Percentiles rank a stretch among this genome's conserved stretches.
Conservation (phyloP, 768 basidiomycete species). For the Lentinula guzmanii region DNA sequence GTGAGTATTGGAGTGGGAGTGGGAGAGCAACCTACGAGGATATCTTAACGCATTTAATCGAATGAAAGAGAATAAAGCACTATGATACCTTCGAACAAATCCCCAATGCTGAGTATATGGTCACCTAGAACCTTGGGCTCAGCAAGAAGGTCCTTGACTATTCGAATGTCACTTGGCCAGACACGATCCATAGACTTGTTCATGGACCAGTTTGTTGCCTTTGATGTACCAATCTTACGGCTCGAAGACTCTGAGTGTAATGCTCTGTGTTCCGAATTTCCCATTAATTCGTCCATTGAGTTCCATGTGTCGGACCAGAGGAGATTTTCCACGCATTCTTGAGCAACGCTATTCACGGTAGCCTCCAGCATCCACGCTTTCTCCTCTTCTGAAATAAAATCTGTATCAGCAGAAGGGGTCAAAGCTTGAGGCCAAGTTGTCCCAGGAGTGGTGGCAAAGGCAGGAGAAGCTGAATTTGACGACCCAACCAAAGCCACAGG, state of each 20-base stretch:
- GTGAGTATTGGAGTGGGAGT: neutral
- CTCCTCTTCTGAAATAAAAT: conserved; percentile 25
- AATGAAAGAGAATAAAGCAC: neutral
- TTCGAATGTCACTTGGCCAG: conserved; percentile 55
- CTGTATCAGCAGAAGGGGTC: neutral
- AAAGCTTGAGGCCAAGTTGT: neutral
- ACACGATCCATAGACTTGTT: conserved; percentile 26
- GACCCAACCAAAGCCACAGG: conserved; percentile 67
- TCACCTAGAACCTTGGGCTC: conserved; percentile 30
- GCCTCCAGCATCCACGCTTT: conserved; percentile 64
- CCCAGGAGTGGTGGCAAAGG: neutral
- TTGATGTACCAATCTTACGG: neutral
- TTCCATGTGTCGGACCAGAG: conserved; percentile 67
- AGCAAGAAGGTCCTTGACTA: conserved; percentile 36
- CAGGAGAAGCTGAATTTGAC: conserved; percentile 23
- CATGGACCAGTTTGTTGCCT: neutral
- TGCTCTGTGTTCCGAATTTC: neutral
- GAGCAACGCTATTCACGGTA: conserved; percentile 54
- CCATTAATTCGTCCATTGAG: conserved; percentile 25
- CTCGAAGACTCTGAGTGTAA: neutral
- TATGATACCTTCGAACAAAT: conserved; percentile 34
- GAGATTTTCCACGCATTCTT: conserved; percentile 69
- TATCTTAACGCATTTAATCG: neutral
- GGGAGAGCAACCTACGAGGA: neutral
- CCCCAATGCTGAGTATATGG: conserved; percentile 31